Evolutionary conservation across 331 rosid species (phyloP).

Genomic region (Quercus lobata): DNA sequence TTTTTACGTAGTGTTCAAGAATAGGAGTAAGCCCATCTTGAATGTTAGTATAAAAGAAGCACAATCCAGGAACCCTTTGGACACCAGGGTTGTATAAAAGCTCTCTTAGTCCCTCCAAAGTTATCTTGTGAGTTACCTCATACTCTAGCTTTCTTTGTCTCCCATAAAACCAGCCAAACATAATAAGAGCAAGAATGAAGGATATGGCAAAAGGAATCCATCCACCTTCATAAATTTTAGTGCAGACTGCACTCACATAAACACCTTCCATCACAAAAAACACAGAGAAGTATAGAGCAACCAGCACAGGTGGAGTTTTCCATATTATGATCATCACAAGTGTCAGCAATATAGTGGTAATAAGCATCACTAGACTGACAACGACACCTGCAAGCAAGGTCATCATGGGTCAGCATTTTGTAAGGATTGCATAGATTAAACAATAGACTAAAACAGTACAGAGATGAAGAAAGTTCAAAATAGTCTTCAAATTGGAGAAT

Average conservation of each 20-base stretch:
- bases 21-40: slow-evolving; percentile 72
- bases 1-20: slow-evolving; percentile 63
- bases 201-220: slow-evolving; percentile 92
- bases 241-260: slow-evolving; percentile 75
- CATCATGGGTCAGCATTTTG: slow-evolving; percentile 4
- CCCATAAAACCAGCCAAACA: slow-evolving; percentile 85
- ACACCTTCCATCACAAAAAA: slow-evolving; percentile 71
- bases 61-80: slow-evolving; percentile 67
- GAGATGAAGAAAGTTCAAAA: not conserved
- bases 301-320: slow-evolving; percentile 56
- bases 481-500: not conserved
- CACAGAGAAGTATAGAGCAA: slow-evolving; percentile 46
- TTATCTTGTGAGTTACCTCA: slow-evolving; percentile 58
- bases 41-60: slow-evolving; percentile 69
- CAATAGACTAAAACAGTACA: not conserved
- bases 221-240: slow-evolving; percentile 74
- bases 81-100: slow-evolving; percentile 45
- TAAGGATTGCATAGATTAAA: not conserved
- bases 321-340: slow-evolving; percentile 81
- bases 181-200: slow-evolving; percentile 61
- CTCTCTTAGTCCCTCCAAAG: slow-evolving; percentile 42
- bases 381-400: slow-evolving; percentile 60
- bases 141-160: slow-evolving; percentile 66
- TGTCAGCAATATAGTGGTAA: slow-evolving; percentile 71
- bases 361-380: slow-evolving; percentile 77